These are phyloP conservation scores for Stephanodiscus triporus DNA, from an alignment of 108 stramenopile genomes.

Conservation along the genomic window DNA sequence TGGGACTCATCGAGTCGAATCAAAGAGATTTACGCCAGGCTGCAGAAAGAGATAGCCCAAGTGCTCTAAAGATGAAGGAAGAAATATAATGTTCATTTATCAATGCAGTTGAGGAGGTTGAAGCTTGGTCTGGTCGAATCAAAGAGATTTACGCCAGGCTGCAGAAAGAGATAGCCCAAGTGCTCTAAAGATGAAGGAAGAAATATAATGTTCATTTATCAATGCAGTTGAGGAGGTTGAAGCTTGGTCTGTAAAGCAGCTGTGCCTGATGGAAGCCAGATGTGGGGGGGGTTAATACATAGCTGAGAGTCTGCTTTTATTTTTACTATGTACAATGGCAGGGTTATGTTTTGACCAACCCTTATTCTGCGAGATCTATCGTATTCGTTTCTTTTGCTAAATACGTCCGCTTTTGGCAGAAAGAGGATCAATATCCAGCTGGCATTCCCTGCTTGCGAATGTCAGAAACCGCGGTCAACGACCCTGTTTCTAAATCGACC, in stretches of 20 bases:
- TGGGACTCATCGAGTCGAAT: conserved; percentile 24
- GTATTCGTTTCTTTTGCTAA: no score
- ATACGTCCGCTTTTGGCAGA: no score
- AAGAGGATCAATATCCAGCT: conserved; percentile 56
- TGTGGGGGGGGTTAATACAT: not conserved
- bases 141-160: conserved; percentile 17
- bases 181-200: conserved; percentile 17
- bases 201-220: conserved; percentile 20
- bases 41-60: conserved; percentile 15
- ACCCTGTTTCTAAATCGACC: conserved; percentile 63
- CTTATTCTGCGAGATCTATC: no score
- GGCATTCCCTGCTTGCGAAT: conserved; percentile 78
- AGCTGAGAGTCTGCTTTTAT: no score
- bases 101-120: conserved; percentile 22
- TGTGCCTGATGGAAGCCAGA: conserved; percentile 14
- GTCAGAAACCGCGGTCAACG: conserved; percentile 69
- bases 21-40: conserved; percentile 20
- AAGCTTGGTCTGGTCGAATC: conserved; percentile 17
- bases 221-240: conserved; percentile 25
- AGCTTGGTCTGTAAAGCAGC: conserved; percentile 17
- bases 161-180: conserved; percentile 16
- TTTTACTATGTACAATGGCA: no score
- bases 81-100: conserved; percentile 21
- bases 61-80: conserved; percentile 17
- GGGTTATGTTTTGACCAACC: no score